Base-by-base conservation (phyloP, 148 eudicot genomes). In the Oxyria digyna region DNA sequence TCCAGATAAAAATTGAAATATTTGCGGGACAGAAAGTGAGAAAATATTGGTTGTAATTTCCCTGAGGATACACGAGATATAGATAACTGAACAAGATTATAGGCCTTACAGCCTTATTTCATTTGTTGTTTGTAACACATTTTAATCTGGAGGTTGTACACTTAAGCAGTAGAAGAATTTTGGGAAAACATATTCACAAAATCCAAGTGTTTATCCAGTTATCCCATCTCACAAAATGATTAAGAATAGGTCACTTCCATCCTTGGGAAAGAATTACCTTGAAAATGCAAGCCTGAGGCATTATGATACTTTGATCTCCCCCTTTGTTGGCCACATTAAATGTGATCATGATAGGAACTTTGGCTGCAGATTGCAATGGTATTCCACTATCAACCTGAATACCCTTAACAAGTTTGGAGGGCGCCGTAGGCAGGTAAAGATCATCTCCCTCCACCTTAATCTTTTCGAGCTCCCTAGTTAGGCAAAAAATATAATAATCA, bases 331-430 rank as follows among this genome's bases (percentile, higher is more conserved):
- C 87, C 80, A 94, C 99, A 73, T 94, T 81, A 77, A 94, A 94
- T 32, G 99, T 94, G 76, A 94, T 94, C 99, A 94, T 90, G 66
- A 94, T 94, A 40, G 99, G 99, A 78, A 94, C 97, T 80, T 94
- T 94, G 37, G 99, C 99, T 12, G 99, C 99, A 64, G 99, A 94
- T 73, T 94, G 99, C 78, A 94, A 80, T 41, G 99, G 97, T 70
- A 94, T 88, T 69, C 99, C 97, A 81, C 99, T 94, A 74, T 94
- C 89, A 78, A 90, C 87, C 73, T 81, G 96, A 76, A 94, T 90
- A 50, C 99, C 93, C 81, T 83, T 82, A 24, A 94, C 99, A 84
- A 86, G 77, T 78, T 90, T 94, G 74, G 54, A 84, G 62, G 92
- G 85, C 78, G 96, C 99, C 67, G 97, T 94, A 72, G 99, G 99